These are phyloP conservation scores for Physcia stellaris DNA, from an alignment of 495 filamentous ascomycete genomes.

Conservation along the genomic window DNA sequence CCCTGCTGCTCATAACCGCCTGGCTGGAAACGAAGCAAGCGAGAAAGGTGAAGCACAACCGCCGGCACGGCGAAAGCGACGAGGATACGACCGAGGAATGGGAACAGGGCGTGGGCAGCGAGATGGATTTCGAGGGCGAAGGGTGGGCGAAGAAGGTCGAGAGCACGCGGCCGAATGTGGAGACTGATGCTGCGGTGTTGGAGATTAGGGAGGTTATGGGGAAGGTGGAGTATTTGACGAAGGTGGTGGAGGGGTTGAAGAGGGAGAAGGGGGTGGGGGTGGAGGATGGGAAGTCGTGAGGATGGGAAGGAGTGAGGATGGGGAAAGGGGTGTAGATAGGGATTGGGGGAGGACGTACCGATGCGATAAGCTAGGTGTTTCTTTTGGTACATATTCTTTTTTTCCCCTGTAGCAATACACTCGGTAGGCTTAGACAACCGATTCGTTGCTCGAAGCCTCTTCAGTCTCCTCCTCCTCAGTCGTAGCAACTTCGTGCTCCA, in stretches of 20 bases:
- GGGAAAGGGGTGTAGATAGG: no score
- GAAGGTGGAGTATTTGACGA: slow-evolving; percentile 47
- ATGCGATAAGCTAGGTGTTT: no score
- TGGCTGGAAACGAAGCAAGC: slow-evolving; percentile 60
- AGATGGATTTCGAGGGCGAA: slow-evolving; percentile 64
- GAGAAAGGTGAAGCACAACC: slow-evolving; percentile 50
- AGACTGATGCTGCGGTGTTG: slow-evolving; percentile 49
- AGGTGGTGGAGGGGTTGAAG: slow-evolving; percentile 36
- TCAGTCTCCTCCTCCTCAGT: no score
- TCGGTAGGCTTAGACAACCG: no score
- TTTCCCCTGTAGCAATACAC: no score
- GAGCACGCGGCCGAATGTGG: slow-evolving; percentile 59
- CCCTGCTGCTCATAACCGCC: slow-evolving; percentile 67
- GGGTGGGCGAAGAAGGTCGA: slow-evolving; percentile 69
- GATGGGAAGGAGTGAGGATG: slow-evolving; percentile 24
- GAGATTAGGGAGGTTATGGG: slow-evolving; percentile 55
- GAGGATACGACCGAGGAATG: slow-evolving; percentile 84
- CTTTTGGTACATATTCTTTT: no score
- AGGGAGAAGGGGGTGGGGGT: slow-evolving; percentile 49
- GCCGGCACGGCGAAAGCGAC: slow-evolving; percentile 71
- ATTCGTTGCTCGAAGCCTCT: no score
- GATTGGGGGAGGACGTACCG: no score
- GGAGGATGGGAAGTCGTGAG: slow-evolving; percentile 44
- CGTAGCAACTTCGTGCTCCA: no score
- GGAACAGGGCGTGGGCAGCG: slow-evolving; percentile 61